phyloP scores from a whole-genome alignment of 2,329 filamentous ascomycete species.

The Fusarium cicatricum region DNA sequence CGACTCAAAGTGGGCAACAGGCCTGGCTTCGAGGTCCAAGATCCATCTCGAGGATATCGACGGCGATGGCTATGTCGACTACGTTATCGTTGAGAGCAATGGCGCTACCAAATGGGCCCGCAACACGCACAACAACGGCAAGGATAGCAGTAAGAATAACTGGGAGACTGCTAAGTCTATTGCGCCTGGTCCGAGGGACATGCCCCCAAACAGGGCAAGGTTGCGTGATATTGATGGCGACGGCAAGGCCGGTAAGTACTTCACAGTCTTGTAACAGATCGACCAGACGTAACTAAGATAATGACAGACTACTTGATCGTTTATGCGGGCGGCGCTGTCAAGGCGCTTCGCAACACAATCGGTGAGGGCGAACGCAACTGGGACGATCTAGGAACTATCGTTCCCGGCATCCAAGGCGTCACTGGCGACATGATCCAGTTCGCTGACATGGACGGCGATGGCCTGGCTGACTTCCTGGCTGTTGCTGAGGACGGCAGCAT shows the following conservation, averaged over 20 bases:
- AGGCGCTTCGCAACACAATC: conserved; percentile 20
- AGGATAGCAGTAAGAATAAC: conserved; percentile 9
- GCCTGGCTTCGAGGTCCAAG: not conserved
- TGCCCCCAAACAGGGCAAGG: conserved; percentile 1
- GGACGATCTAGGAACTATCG: conserved; percentile 11
- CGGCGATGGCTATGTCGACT: conserved; percentile 11
- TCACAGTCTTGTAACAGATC: not conserved
- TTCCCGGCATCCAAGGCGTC: conserved; percentile 11
- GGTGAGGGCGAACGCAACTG: conserved; percentile 13
- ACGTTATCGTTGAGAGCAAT: not conserved
- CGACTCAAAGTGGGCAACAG: conserved; percentile 16
- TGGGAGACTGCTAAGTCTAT: conserved; percentile 1
- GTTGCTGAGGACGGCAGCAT: conserved; percentile 21
- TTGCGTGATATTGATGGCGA: conserved; percentile 3
- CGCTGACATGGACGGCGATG: conserved; percentile 30
- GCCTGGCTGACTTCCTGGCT: conserved; percentile 27
- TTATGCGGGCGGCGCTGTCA: conserved; percentile 30
- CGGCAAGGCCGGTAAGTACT: not conserved
- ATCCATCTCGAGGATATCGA: conserved; percentile 1
- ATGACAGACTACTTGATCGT: conserved; percentile 24
- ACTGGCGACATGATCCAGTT: conserved; percentile 22
- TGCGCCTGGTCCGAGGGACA: conserved; percentile 3
- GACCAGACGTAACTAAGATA: not conserved
- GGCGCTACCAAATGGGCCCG: conserved; percentile 7
- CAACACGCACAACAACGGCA: conserved; percentile 13